A percentile compares a stretch with the other conserved stretches of the same genome.
These are phyloP conservation scores for Parathielavia appendiculata DNA, from an alignment of 495 filamentous ascomycete genomes.

Conservation along the genomic window DNA sequence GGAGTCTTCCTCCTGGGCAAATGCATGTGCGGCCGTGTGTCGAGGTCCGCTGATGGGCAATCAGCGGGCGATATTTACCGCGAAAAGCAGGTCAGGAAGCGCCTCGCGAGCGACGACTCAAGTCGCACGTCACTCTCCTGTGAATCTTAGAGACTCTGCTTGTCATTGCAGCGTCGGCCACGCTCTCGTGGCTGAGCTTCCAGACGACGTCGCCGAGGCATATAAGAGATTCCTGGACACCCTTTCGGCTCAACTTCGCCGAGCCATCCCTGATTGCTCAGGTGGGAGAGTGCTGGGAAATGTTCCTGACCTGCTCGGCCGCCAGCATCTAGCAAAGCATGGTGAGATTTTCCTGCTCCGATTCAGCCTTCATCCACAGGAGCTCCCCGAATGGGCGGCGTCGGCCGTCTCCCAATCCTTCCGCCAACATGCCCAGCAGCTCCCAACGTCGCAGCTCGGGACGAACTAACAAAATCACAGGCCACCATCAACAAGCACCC, in stretches of 20 bases:
- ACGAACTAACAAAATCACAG: conserved; percentile 25
- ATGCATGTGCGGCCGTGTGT: conserved; percentile 8
- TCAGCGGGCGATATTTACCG: conserved; percentile 7
- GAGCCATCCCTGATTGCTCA: background rate
- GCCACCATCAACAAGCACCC: conserved; percentile 51
- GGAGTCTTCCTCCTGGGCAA: conserved; percentile 11
- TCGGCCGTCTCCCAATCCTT: conserved; percentile 6
- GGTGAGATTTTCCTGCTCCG: conserved; percentile 4
- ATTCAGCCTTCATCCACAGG: too few relatives aligned
- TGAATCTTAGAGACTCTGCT: conserved; percentile 2
- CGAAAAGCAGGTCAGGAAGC: background rate
- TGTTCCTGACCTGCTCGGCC: background rate
- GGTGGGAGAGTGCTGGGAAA: background rate
- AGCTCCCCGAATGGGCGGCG: too few relatives aligned
- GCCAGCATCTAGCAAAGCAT: conserved; percentile 8
- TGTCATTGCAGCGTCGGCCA: conserved; percentile 3
- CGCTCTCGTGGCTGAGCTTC: conserved; percentile 9
- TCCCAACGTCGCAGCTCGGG: background rate
- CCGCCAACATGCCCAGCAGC: conserved; percentile 17
- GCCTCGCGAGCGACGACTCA: conserved; percentile 12
- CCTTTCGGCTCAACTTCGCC: background rate
- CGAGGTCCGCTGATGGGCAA: conserved; percentile 25
- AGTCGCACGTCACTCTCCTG: conserved; percentile 17
- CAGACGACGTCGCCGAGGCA: background rate
- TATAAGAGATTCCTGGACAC: conserved; percentile 4